Base-by-base conservation (phyloP, 2,329 filamentous ascomycete species). In the Talaromyces verruculosus region DNA sequence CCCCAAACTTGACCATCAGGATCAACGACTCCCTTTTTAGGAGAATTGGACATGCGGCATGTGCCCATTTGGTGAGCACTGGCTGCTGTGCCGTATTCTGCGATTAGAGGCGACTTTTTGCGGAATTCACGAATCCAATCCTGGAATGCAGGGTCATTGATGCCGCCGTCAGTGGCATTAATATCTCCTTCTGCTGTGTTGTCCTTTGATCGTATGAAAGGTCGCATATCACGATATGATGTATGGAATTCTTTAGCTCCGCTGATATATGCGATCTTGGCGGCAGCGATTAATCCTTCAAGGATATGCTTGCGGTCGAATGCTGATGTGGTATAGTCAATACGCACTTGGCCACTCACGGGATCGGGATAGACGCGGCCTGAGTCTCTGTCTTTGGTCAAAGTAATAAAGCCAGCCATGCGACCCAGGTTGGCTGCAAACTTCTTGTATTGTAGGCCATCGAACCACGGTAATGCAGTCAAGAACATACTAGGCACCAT, bases 191-290 rank as follows among this genome's bases (percentile, higher is more conserved):
- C 64, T 4, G 71, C 69, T 6, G 72, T 69, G 3, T 35, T 47
- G 25, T 37, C 13, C 37, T 30, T 35, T 17, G 76, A 71, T 13
- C 86, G 84, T 35, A 85, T 75, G 74, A 93, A 97, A 0, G 88
- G 84, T 37, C 84, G 81, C 41, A 92, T 76, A 10, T 87, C 87
- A 0, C 86, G 84, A 22, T 91, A 82, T 3, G 83, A 81, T 0
- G 88, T 82, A 73, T 89, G 86, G 73, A 97, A 93, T 77, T 96
- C 92, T n/a, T 81, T 83, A 0, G 93, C 94, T 28, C 93, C 92
- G 47, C 87, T 84, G 55, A 92, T 85, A 75, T 93, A 94, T 68
- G 89, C 87, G 47, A 97, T 88, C 75, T 93, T 92, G 39, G 89
- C 88, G 1, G 90, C 80, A 2, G 87, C 91, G 59, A 93, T 75